Conservation (phyloP, 2,329 filamentous ascomycete genomes). For the Thelonectria rubi region DNA sequence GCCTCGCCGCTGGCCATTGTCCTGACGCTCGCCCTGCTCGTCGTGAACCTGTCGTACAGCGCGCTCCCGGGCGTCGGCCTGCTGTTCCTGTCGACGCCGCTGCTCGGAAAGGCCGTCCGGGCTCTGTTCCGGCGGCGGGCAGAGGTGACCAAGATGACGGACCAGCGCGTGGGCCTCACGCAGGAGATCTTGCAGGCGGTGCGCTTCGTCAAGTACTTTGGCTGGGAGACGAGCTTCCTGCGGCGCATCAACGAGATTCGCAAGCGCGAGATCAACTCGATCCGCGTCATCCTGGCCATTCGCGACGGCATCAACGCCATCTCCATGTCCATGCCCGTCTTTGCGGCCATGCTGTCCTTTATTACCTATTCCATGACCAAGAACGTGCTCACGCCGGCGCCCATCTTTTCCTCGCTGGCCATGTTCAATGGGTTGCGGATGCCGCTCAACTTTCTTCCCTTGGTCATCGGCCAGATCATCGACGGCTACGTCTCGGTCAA, state of each 20-base stretch:
- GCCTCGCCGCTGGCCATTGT: conserved; percentile 8
- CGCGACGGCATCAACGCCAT: conserved; percentile 9
- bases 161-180: conserved; percentile 9
- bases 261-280: conserved; percentile 5
- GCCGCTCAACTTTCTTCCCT: conserved; percentile 12
- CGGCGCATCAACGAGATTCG: conserved; percentile 8
- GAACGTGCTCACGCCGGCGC: conserved; percentile 1
- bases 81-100: conserved; percentile 4
- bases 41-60: conserved; percentile 20
- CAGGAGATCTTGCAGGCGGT: conserved; percentile 14
- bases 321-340: conserved; percentile 10
- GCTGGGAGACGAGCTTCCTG: conserved; percentile 9
- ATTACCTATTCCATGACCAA: conserved; percentile 12
- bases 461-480: conserved; percentile 11
- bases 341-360: conserved; percentile 15
- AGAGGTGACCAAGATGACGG: conserved; percentile 11
- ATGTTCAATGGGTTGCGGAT: conserved; percentile 16
- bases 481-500: conserved; percentile 7
- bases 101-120: conserved; percentile 9
- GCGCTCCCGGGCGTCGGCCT: conserved; percentile 16
- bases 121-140: conserved; percentile 2
- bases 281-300: conserved; percentile 9
- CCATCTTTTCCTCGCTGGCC: conserved; percentile 9
- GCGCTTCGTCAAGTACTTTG: conserved; percentile 13
- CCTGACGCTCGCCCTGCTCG: conserved; percentile 8